Base-by-base conservation (phyloP, 1,284 basidiomycete species). In the Apiotrichum porosum region DNA sequence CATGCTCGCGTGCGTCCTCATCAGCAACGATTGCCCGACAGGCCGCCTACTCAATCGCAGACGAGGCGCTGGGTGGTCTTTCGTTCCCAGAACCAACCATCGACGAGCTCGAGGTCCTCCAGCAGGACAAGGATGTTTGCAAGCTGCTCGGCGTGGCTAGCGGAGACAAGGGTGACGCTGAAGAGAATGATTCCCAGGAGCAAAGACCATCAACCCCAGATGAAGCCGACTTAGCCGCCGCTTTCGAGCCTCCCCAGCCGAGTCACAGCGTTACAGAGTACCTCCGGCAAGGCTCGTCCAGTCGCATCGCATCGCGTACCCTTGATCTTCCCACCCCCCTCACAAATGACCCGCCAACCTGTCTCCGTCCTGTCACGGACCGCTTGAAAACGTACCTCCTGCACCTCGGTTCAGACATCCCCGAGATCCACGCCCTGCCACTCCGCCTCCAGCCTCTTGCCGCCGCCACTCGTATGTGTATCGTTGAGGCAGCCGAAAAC, bases 261-360 rank as follows among this genome's bases (percentile, higher is more conserved):
- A 23, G 50, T 15, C 79, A 78, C 36, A 63, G 69, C 1, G 72
- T 90, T 10, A 78, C 72, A 1, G 88, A 91, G 61, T 85, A 86
- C 55, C 63, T 85, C 33, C 81, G 88, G 15, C 80, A 83, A 23
- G 86, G 87, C 4, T 80, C 80, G 2, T 78, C 84, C 30, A 75
- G 86, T 47, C 80, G 79, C 4, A 65, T 79, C 18, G 82, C 84
- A 52, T 73, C 75, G n/a, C 74, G 36, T 15, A 10, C 30, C 17
- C 28, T 43, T 6, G 74, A 74, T 14, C 63, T 78, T 6, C 60
- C 52, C 6, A 15, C 42, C 9, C 33, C 9, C 14, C 32, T 28
- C 9, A 28, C 26, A 6, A 12, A 28, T 12, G 22, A 19, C 15
- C 18, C 9, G 10, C 47, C 34, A 62, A 68, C 14, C 43, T 77